phyloP scores from a whole-genome alignment of 345 rosid genomes.

The Anacardium occidentale region DNA sequence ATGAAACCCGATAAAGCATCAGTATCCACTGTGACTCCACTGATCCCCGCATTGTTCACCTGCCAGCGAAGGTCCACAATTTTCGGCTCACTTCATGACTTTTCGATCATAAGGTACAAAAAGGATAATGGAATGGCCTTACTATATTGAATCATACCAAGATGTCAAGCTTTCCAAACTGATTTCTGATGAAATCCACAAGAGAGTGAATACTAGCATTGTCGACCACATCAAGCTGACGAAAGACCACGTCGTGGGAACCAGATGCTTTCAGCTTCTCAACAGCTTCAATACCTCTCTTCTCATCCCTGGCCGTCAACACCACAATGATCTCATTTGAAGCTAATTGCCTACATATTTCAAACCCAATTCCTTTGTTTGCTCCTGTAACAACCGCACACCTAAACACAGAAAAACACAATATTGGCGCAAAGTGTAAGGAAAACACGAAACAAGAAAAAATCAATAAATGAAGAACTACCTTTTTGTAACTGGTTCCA shows the following conservation, averaged over 20 bases:
- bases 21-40: slow-evolving; percentile 17
- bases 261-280: slow-evolving; percentile 21
- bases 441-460: background rate
- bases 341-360: slow-evolving; percentile 25
- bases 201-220: slow-evolving; percentile 21
- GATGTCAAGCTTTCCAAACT: slow-evolving; percentile 31
- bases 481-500: no score
- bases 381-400: slow-evolving; percentile 22
- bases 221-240: slow-evolving; percentile 26
- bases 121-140: no score
- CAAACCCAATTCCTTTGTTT: slow-evolving; percentile 29
- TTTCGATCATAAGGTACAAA: no score
- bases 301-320: slow-evolving; percentile 27
- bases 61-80: background rate
- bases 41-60: slow-evolving; percentile 52
- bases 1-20: slow-evolving; percentile 3
- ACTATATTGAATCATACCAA: slow-evolving; percentile 13
- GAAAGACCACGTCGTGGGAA: slow-evolving; percentile 17
- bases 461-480: no score
- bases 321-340: slow-evolving; percentile 18
- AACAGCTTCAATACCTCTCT: slow-evolving; percentile 26
- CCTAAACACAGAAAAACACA: background rate
- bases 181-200: slow-evolving; percentile 10
- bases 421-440: background rate
- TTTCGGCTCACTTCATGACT: background rate